These are phyloP conservation scores for Diplodia scrobiculata DNA, from an alignment of 2,329 filamentous ascomycete species.

Conservation along the genomic window DNA sequence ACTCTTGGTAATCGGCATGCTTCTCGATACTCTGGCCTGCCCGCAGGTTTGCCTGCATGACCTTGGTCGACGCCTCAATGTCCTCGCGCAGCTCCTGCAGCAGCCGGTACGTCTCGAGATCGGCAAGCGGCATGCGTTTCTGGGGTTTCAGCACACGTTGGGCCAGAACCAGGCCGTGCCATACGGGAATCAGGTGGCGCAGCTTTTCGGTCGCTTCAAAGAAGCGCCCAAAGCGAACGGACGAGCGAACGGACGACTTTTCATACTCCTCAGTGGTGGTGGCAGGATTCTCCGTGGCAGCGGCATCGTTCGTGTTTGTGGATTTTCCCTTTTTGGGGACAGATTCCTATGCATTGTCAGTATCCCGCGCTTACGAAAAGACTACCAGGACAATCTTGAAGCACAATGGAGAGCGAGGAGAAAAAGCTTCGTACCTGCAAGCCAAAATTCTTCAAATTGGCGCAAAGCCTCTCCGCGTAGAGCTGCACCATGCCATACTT, in stretches of 20 bases:
- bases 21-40: background rate
- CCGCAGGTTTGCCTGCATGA: background rate
- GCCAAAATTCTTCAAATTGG: slow-evolving; percentile 37
- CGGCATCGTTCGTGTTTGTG: background rate
- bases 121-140: slow-evolving; percentile 38
- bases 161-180: slow-evolving; percentile 50
- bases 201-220: slow-evolving; percentile 36
- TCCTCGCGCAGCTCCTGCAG: background rate
- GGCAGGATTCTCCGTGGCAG: too few species aligned
- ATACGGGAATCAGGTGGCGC: slow-evolving; percentile 42
- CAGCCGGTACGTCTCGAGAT: slow-evolving; percentile 30
- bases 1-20: background rate
- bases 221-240: slow-evolving; percentile 15
- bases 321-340: background rate
- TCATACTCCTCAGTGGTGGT: background rate
- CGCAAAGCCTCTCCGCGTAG: slow-evolving; percentile 46
- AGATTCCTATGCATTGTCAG: background rate
- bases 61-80: background rate
- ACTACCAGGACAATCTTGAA: background rate
- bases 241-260: background rate
- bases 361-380: background rate
- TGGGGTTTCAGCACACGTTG: slow-evolving; percentile 44
- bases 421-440: slow-evolving; percentile 30
- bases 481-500: slow-evolving; percentile 45
- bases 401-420: too few species aligned